Percentiles rank a stretch among this genome's conserved stretches.
Evolutionary conservation across 1,139 yeast genomes (phyloP).

Genomic region (Magnusiomyces ingens): DNA sequence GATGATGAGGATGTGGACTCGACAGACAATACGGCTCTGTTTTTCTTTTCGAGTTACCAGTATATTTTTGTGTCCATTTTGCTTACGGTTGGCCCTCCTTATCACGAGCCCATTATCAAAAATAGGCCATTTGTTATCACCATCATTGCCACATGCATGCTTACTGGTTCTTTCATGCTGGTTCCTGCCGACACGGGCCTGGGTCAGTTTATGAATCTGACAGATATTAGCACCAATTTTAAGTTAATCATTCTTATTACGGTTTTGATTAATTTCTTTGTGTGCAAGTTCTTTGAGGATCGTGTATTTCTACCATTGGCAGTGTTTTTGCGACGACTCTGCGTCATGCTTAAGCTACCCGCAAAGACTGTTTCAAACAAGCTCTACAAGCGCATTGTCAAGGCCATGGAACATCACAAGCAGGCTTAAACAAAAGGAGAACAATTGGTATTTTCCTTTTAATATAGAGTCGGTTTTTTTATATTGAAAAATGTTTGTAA

Average conservation of each 20-base stretch:
- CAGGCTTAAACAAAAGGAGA: slow-evolving; percentile 3
- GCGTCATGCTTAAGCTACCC: slow-evolving; percentile 23
- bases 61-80: slow-evolving; percentile 78
- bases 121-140: slow-evolving; percentile 70
- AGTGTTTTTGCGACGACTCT: slow-evolving; percentile 25
- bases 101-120: slow-evolving; percentile 64
- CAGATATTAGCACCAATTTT: slow-evolving; percentile 49
- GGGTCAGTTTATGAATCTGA: slow-evolving; percentile 71
- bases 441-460: neutral
- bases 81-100: slow-evolving; percentile 92
- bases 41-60: slow-evolving; percentile 78
- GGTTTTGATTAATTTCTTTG: slow-evolving; percentile 46
- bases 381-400: slow-evolving; percentile 13
- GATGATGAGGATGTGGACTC: slow-evolving; percentile 76
- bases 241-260: slow-evolving; percentile 44
- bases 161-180: slow-evolving; percentile 37
- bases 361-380: slow-evolving; percentile 14
- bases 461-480: neutral
- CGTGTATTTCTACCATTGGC: slow-evolving; percentile 33
- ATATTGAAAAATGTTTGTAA: neutral
- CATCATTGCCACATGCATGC: slow-evolving; percentile 41
- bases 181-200: slow-evolving; percentile 41
- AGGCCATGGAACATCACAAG: slow-evolving; percentile 4
- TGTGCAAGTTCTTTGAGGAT: slow-evolving; percentile 43
- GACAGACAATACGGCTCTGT: slow-evolving; percentile 82